Percentiles rank a stretch among this genome's conserved stretches.
These are phyloP conservation scores for Phytophthora vignae DNA, from an alignment of 352 stramenopile genomes.

Conservation along the genomic window DNA sequence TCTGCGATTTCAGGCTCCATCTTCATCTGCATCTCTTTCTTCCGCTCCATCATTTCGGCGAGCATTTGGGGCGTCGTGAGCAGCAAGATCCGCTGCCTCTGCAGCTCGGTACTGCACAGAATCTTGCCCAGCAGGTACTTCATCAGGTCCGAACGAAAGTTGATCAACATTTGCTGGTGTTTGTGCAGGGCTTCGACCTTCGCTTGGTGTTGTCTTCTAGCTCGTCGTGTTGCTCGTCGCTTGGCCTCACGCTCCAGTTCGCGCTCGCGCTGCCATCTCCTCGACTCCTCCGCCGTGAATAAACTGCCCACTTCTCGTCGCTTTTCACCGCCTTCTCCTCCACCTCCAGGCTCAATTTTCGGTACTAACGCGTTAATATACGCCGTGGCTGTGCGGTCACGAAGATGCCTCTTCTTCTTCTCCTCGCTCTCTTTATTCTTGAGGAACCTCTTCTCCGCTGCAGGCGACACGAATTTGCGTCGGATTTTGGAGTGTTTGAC, in stretches of 20 bases:
- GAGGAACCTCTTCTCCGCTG: constrained; percentile 53
- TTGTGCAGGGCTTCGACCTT: constrained; percentile 49
- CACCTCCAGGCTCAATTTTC: constrained; percentile 11
- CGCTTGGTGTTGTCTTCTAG: constrained; percentile 45
- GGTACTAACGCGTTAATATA: constrained; percentile 61
- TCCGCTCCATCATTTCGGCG: constrained; percentile 46
- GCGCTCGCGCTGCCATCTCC: constrained; percentile 52
- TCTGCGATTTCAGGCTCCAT: constrained; percentile 68
- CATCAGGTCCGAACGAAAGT: constrained; percentile 54
- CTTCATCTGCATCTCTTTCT: constrained; percentile 27
- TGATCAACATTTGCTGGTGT: constrained; percentile 59
- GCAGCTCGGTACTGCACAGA: constrained; percentile 56
- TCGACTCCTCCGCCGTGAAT: constrained; percentile 61
- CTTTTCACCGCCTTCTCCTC: constrained; percentile 21
- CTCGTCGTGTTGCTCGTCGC: constrained; percentile 44
- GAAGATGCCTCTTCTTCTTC: constrained; percentile 54
- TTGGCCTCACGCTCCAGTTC: constrained; percentile 56
- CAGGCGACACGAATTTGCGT: constrained; percentile 55
- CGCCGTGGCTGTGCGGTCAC: constrained; percentile 30
- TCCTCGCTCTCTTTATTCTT: constrained; percentile 53
- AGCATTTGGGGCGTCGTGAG: constrained; percentile 59
- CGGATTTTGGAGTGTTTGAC: constrained; percentile 29
- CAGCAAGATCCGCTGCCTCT: constrained; percentile 66
- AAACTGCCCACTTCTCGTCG: constrained; percentile 45
- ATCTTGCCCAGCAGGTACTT: constrained; percentile 60